A percentile compares a stretch with the other conserved stretches of the same genome.
Evolutionary conservation across 2,329 filamentous ascomycete species (phyloP).

Genomic region (Ophiostoma sp.): DNA sequence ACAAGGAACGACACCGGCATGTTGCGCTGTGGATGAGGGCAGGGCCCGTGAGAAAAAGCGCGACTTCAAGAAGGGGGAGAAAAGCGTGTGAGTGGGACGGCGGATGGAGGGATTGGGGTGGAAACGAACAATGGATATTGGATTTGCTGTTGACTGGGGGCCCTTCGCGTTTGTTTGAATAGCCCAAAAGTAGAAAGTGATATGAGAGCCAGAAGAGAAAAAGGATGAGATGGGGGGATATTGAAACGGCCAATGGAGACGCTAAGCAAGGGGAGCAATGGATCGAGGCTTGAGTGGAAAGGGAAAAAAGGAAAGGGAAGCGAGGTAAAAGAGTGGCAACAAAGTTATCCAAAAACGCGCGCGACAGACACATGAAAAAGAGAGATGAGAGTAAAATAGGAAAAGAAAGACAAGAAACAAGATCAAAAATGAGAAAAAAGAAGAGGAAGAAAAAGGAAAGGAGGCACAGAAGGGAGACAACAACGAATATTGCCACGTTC

Average conservation of each 20-base stretch:
- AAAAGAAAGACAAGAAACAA: neutral
- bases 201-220: neutral
- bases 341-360: conserved; percentile 9
- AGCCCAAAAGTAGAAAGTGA: neutral
- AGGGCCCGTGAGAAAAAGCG: neutral
- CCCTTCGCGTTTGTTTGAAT: neutral
- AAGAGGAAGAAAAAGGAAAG: neutral
- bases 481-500: neutral
- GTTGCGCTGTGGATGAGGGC: neutral
- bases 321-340: neutral
- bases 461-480: neutral
- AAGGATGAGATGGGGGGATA: neutral
- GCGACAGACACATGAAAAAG: neutral
- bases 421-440: too few relatives aligned
- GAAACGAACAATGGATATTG: neutral
- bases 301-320: neutral
- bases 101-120: neutral
- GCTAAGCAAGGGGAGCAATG: conserved; percentile 16
- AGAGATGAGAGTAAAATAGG: neutral
- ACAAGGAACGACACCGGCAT: conserved; percentile 8
- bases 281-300: neutral
- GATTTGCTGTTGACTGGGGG: neutral
- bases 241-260: conserved; percentile 17
- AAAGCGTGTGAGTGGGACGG: neutral
- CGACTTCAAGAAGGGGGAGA: neutral